Base-by-base conservation (phyloP, 306 rosid genomes). In the Boehmeria nivea region DNA sequence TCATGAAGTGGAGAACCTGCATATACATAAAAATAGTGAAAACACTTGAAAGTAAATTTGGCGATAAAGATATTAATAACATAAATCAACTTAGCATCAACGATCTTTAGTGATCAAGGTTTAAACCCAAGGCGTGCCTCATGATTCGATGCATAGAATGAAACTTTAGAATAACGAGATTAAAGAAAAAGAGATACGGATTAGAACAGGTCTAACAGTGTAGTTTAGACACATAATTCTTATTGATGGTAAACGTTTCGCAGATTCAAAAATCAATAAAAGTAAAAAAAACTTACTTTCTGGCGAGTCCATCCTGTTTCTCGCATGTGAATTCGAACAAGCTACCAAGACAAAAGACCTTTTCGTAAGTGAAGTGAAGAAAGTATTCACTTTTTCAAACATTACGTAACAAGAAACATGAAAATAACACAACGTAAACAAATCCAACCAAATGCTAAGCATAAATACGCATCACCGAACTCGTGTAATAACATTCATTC, bases 1-100 rank as follows among this genome's bases (percentile, higher is more conserved):
- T 50, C 85, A 84, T 62, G 59, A 84, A 65, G 72, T 81, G 88
- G 36, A 84, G 79, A 27, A 75, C 94, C 94, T 84, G 83, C 78
- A 74, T 42, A 12, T 3, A 40, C 45, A 4, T 25, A 38, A 51
- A 3, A 45, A 51, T 37, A 19, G 70, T 44, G 28, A 20, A 34
- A 40, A 40, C 12, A 40, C 45, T 33, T 11, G 45, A 40, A n/a
- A 1, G 17, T 31, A 10, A 31, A 31, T 31, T 10, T 10, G 36
- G 9, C 20, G n/a, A 45, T 50, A 25, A 50, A 13, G 23, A 46
- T 2, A 46, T 7, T 12, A 9, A 21, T 3, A 16, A 16, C 7
- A 17, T 20, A 11, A 17, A 51, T 6, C 5, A 33, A 5, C 38
- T 11, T 33, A 33, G 5, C 38, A 33, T 33, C 38, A 33, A 33